These are phyloP conservation scores for Parachlorella kessleri DNA, from an alignment of 139 green algal genomes.

Conservation along the genomic window DNA sequence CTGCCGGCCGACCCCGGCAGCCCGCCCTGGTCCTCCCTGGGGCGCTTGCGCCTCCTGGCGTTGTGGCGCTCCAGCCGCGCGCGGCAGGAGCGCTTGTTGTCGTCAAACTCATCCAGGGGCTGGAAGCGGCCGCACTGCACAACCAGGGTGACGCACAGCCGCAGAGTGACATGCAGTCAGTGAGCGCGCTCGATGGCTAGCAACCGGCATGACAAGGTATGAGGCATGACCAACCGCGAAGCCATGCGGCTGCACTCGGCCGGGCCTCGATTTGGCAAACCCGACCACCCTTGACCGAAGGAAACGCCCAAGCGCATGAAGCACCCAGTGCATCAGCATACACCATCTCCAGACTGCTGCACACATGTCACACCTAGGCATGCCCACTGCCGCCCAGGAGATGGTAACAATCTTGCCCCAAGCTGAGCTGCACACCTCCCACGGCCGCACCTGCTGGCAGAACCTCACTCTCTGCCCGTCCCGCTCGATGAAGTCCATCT, in stretches of 20 bases:
- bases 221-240: background rate
- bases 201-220: too few species aligned
- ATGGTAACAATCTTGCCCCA: background rate
- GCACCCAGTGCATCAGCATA: background rate
- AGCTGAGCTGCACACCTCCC: background rate
- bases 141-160: slow-evolving; percentile 73
- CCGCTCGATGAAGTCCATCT: slow-evolving; percentile 33
- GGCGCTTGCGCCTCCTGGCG: slow-evolving; percentile 35
- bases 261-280: background rate
- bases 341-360: background rate
- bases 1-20: too few species aligned
- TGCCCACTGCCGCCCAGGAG: background rate
- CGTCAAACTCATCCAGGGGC: slow-evolving; percentile 86
- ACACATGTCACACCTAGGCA: background rate
- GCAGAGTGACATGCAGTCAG: too few species aligned
- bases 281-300: background rate
- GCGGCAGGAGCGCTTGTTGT: slow-evolving; percentile 79
- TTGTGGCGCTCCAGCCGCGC: slow-evolving; percentile 65
- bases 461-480: slow-evolving; percentile 66
- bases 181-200: background rate
- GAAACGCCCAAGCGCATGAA: background rate
- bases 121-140: slow-evolving; percentile 94
- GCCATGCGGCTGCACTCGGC: background rate
- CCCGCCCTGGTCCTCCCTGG: background rate
- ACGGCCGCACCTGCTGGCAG: slow-evolving; percentile 74